Evolutionary conservation across 805 yeast genomes (phyloP).

Genomic region (Scheffersomyces coipomensis): DNA sequence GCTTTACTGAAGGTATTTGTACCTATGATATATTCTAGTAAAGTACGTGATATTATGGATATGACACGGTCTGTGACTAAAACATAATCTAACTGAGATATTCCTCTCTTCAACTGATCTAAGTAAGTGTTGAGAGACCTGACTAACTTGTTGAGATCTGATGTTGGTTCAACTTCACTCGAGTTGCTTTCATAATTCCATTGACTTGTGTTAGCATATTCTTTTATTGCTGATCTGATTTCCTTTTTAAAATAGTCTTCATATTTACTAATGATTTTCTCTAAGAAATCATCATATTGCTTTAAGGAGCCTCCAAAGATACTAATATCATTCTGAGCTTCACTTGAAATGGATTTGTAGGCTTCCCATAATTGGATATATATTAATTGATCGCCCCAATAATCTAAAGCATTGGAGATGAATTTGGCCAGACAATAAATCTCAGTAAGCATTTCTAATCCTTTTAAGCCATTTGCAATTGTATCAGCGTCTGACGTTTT

Average conservation of each 20-base stretch:
- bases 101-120: constrained; percentile 16
- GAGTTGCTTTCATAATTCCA: constrained; percentile 19
- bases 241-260: constrained; percentile 33
- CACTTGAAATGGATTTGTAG: constrained; percentile 18
- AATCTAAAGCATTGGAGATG: constrained; percentile 25
- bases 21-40: constrained; percentile 37
- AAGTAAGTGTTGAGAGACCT: constrained; percentile 24
- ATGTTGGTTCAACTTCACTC: constrained; percentile 13
- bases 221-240: constrained; percentile 28
- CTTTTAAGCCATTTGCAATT: constrained; percentile 18
- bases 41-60: constrained; percentile 22
- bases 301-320: constrained; percentile 27
- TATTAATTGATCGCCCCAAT: constrained; percentile 38
- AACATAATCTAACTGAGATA: constrained; percentile 31
- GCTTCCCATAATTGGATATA: constrained; percentile 40
- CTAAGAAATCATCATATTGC: constrained; percentile 20
- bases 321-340: constrained; percentile 15
- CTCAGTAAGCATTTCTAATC: constrained; percentile 26
- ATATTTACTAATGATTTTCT: constrained; percentile 18
- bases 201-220: constrained; percentile 33
- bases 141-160: constrained; percentile 20
- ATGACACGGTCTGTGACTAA: constrained; percentile 25
- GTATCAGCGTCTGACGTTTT: constrained; percentile 9
- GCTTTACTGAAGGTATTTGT: constrained; percentile 32
- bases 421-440: constrained; percentile 35